Base-by-base conservation (phyloP, 305 asterid genomes). In the Plantago coronopus region DNA sequence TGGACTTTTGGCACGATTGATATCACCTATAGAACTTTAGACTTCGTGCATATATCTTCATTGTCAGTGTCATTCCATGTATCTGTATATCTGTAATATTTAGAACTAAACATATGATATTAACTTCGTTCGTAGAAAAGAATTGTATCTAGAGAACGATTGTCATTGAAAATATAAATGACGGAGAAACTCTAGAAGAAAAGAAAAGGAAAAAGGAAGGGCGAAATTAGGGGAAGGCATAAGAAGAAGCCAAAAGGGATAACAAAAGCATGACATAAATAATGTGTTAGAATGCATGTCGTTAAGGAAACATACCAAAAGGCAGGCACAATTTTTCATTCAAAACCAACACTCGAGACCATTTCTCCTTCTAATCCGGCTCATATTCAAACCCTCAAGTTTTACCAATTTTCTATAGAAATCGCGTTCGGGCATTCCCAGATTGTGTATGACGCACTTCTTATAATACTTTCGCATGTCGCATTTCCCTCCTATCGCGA, bases 301-400 rank as follows among this genome's bases (percentile, higher is more conserved):
- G 37, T 57, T 27, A 64, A 63, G 70, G 66, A 70, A 70, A 59
- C 74, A 58, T 64, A 43, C 70, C 62, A 59, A 48, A 55, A 69
- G 17, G 22, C 65, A 22, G 7, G 34, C 9, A 23, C 34, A 59
- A 48, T 67, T 59, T 12, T 34, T 54, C 18, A 6, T 48, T 34
- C 59, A 27, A 43, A 25, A n/a, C n/a, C 37, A 20, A 57, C 21
- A 48, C 48, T 8, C 59, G 61, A 66, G 59, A 49, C 54, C 47
- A 42, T 2, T 29, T 48, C 44, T 51, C 72, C 19, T 34, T 54
- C 44, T 61, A 45, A 68, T 46, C 31, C 17, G 63, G 73, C 50
- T 55, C 47, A 62, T 61, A 61, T 68, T 68, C 62, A 61, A 53
- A 68, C 18, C 68, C 19, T 47, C 66, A 54, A 19, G 20, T 13